A percentile compares a stretch with the other conserved stretches of the same genome.
phyloP scores from a whole-genome alignment of 495 filamentous ascomycete genomes.

The Pseudotulostoma volvatum region DNA sequence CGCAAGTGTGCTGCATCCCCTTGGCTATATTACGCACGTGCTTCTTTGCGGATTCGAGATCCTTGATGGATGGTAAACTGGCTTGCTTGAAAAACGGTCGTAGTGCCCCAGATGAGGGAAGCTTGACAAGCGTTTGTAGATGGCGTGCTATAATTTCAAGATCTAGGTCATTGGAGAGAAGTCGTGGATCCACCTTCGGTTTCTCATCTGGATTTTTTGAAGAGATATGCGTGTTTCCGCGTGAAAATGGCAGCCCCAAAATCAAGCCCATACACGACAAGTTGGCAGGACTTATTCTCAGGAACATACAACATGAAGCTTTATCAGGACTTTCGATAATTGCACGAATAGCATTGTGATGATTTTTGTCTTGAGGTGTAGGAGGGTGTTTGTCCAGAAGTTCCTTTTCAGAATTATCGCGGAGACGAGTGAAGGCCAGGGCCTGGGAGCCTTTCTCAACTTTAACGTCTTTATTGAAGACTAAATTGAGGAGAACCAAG shows the following conservation, averaged over 20 bases:
- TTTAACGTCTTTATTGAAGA: no score
- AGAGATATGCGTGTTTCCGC: conserved; percentile 40
- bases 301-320: neutral
- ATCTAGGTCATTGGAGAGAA: conserved; percentile 16
- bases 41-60: conserved; percentile 8
- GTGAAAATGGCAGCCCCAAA: conserved; percentile 28
- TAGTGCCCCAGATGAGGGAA: no score
- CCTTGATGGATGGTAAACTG: conserved; percentile 8
- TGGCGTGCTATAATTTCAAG: conserved; percentile 29
- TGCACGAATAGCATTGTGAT: neutral
- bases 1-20: conserved; percentile 19
- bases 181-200: conserved; percentile 19
- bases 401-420: neutral
- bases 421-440: neutral
- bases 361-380: conserved; percentile 1
- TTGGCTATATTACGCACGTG: conserved; percentile 6
- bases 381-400: neutral
- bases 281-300: neutral
- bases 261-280: conserved; percentile 8
- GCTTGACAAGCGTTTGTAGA: no score
- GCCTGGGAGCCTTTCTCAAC: no score
- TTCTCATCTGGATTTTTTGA: conserved; percentile 16
- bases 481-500: no score
- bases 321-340: conserved; percentile 1
- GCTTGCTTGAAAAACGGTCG: no score